phyloP scores from a whole-genome alignment of 352 stramenopile species.

The Chrysophaeum taylorii region DNA sequence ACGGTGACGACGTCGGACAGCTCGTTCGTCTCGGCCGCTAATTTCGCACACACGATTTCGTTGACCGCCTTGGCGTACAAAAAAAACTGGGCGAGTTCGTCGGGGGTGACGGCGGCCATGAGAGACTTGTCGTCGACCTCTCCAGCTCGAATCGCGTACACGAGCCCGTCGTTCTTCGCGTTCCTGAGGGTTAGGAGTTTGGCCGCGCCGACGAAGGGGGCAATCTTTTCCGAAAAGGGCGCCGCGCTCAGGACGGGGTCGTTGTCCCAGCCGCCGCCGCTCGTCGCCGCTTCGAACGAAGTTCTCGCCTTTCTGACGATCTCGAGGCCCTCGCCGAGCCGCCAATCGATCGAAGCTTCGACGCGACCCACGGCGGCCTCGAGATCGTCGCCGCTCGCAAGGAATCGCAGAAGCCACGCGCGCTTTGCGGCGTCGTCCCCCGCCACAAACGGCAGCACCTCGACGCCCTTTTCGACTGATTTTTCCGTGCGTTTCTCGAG shows the following conservation, averaged over 20 bases:
- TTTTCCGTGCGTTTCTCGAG: too few relatives aligned
- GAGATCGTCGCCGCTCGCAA: too few relatives aligned
- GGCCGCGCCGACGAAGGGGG: conserved; percentile 33
- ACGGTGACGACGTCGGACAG: conserved; percentile 41
- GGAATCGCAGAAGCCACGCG: too few relatives aligned
- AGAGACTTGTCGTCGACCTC: conserved; percentile 45
- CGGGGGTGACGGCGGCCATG: conserved; percentile 38
- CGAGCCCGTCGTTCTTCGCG: conserved; percentile 34
- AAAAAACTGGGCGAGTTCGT: conserved; percentile 50
- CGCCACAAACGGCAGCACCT: too few relatives aligned
- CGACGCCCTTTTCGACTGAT: too few relatives aligned
- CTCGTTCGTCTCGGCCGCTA: conserved; percentile 34
- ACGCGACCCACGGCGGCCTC: too few relatives aligned
- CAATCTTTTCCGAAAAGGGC: conserved; percentile 33
- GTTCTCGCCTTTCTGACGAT: too few relatives aligned
- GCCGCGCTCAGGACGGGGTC: conserved; percentile 33
- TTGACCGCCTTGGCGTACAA: conserved; percentile 54
- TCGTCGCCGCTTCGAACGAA: too few relatives aligned
- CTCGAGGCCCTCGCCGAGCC: too few relatives aligned
- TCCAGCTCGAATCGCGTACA: conserved; percentile 50
- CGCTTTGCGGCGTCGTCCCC: too few relatives aligned
- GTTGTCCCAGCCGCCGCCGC: conserved; percentile 46
- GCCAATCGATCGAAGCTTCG: too few relatives aligned
- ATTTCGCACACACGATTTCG: conserved; percentile 36
- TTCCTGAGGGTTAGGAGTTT: conserved; percentile 38